These are phyloP conservation scores for Jaminaea rosea DNA, from an alignment of 1,284 basidiomycete species.

Conservation along the genomic window DNA sequence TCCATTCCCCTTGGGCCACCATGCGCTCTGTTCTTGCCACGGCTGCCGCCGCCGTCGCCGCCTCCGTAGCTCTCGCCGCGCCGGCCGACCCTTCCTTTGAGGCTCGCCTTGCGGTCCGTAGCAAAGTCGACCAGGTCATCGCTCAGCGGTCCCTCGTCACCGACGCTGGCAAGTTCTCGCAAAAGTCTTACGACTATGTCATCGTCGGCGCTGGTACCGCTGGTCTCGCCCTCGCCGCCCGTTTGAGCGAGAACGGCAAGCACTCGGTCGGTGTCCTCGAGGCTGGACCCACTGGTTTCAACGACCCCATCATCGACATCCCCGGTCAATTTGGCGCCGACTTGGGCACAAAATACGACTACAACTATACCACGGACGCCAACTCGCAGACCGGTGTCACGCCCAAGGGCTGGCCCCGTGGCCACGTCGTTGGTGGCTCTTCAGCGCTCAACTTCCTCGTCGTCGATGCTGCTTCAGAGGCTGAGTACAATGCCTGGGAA, in stretches of 20 bases:
- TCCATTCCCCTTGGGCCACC: too few relatives aligned
- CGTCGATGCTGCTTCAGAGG: conserved; percentile 40
- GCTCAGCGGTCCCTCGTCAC: background rate
- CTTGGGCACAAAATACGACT: conserved; percentile 30
- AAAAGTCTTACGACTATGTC: conserved; percentile 41
- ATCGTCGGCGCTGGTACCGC: conserved; percentile 34
- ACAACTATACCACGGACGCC: conserved; percentile 26
- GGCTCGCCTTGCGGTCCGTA: background rate
- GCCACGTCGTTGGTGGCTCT: conserved; percentile 44
- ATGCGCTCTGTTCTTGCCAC: background rate
- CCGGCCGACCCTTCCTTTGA: background rate
- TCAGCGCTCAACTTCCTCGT: conserved; percentile 47
- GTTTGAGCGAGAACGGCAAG: conserved; percentile 31
- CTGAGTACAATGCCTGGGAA: conserved; percentile 44
- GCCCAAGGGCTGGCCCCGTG: conserved; percentile 32
- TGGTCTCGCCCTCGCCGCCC: conserved; percentile 27
- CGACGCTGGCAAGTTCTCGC: background rate
- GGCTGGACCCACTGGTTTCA: conserved; percentile 25
- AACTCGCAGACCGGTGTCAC: conserved; percentile 19
- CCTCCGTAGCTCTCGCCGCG: background rate
- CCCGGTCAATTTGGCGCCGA: conserved; percentile 34
- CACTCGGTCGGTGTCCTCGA: conserved; percentile 39
- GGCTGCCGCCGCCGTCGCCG: background rate
- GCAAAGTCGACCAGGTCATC: background rate
- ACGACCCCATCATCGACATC: conserved; percentile 26